Conservation (phyloP, 305 asterid genomes). For the Stenogyne calaminthoides region DNA sequence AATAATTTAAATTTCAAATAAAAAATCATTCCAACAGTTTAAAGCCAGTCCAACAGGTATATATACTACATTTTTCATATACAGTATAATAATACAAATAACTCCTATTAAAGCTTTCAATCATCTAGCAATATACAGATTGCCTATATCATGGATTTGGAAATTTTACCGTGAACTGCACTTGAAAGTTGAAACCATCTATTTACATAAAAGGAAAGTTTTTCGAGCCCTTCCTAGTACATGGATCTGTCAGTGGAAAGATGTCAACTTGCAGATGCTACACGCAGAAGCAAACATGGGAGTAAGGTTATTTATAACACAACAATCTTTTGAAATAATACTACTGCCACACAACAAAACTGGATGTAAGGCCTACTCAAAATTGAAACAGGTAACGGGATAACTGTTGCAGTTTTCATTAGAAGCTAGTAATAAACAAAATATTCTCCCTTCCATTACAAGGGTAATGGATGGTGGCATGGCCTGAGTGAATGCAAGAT, state of each 20-base stretch:
- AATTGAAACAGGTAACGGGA: not conserved
- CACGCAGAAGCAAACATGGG: conserved; percentile 25
- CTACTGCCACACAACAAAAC: not conserved
- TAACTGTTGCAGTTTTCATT: not conserved
- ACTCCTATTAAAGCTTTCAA: not conserved
- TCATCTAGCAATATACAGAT: conserved; percentile 20
- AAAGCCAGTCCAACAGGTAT: not conserved
- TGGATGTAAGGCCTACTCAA: not conserved
- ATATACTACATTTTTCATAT: not conserved
- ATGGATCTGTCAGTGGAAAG: conserved; percentile 10
- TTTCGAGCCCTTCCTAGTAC: conserved; percentile 15
- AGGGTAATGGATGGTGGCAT: not conserved
- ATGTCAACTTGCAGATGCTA: conserved; percentile 20
- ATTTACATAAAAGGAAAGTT: conserved; percentile 38
- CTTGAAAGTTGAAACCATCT: conserved; percentile 19
- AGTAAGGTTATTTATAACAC: not conserved
- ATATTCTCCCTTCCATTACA: not conserved
- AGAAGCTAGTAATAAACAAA: not conserved
- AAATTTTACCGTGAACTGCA: conserved; percentile 2
- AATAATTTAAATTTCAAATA: not conserved
- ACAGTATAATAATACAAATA: not conserved
- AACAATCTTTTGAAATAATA: not conserved
- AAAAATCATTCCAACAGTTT: not conserved
- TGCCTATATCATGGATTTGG: not conserved
- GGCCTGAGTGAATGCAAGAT: not conserved